Percentiles rank a stretch among this genome's conserved stretches.
phyloP scores from a whole-genome alignment of 768 basidiomycete species.

The Tulasnella sp. region DNA sequence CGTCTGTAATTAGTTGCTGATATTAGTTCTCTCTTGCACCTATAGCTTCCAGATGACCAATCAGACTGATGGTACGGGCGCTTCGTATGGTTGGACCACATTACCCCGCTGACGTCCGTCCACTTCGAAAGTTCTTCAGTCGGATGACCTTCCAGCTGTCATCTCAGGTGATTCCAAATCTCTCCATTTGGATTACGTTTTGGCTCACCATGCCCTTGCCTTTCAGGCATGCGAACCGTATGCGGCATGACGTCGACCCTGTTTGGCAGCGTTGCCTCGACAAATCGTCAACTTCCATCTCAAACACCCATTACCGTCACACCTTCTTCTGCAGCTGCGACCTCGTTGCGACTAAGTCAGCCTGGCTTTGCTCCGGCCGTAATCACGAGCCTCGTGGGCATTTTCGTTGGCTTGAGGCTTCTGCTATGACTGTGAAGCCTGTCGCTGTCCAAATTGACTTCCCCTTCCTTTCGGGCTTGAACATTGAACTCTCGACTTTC shows the following conservation, averaged over 20 bases:
- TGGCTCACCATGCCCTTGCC: background rate
- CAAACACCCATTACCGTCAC: slow-evolving; percentile 36
- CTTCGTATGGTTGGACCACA: background rate
- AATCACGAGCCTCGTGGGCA: background rate
- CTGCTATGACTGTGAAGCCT: background rate
- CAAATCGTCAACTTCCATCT: slow-evolving; percentile 47
- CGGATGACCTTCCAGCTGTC: slow-evolving; percentile 53
- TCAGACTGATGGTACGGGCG: slow-evolving; percentile 48
- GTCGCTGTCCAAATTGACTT: background rate
- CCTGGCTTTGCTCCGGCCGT: slow-evolving; percentile 4
- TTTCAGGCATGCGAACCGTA: slow-evolving; percentile 49
- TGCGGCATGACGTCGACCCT: slow-evolving; percentile 58
- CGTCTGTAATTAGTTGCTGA: slow-evolving; percentile 8
- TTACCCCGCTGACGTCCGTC: background rate
- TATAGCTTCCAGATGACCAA: slow-evolving; percentile 62
- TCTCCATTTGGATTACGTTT: background rate
- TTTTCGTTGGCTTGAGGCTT: background rate
- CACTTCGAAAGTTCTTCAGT: slow-evolving; percentile 48
- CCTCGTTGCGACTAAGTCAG: background rate
- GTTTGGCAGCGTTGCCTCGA: slow-evolving; percentile 55
- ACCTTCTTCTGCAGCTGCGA: background rate
- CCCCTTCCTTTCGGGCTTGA: background rate
- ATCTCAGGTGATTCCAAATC: slow-evolving; percentile 45
- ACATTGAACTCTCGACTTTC: background rate
- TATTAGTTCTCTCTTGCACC: background rate